Conservation (phyloP, 805 yeast genomes). For the Lipomyces mesembrius region DNA sequence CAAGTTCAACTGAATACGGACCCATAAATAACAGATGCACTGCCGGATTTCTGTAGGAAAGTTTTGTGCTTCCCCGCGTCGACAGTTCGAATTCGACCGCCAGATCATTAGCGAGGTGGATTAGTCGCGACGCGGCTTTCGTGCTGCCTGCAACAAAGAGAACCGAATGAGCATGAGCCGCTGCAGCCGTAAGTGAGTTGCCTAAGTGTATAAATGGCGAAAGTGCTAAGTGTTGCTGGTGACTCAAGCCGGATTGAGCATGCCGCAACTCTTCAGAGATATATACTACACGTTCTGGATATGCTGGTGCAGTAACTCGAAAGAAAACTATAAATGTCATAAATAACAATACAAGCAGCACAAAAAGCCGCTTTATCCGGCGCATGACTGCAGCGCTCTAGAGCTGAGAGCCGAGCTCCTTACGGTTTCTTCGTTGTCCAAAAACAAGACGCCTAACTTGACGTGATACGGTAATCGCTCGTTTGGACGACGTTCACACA, state of each 20-base stretch:
- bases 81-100: slow-evolving; percentile 14
- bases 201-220: slow-evolving; percentile 22
- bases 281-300: not conserved
- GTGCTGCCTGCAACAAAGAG: slow-evolving; percentile 31
- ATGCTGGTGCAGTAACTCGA: slow-evolving; percentile 5
- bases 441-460: not conserved
- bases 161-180: slow-evolving; percentile 13
- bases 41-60: not conserved
- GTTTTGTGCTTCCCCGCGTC: not conserved
- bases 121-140: slow-evolving; percentile 22
- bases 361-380: slow-evolving; percentile 20
- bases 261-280: not conserved
- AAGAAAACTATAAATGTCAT: slow-evolving; percentile 10
- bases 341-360: slow-evolving; percentile 9
- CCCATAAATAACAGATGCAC: slow-evolving; percentile 32
- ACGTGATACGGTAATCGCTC: not conserved
- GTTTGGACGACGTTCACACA: not conserved
- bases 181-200: slow-evolving; percentile 13
- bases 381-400: slow-evolving; percentile 19
- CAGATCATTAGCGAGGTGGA: slow-evolving; percentile 30
- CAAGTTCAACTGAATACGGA: slow-evolving; percentile 29
- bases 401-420: not conserved
- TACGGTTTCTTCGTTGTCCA: not conserved
- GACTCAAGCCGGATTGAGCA: slow-evolving; percentile 11
- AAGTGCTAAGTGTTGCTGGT: slow-evolving; percentile 30